Percentiles rank a stretch among this genome's conserved stretches.
Evolutionary conservation across 345 rosid species (phyloP).

Genomic region (Pugionium cornutum): DNA sequence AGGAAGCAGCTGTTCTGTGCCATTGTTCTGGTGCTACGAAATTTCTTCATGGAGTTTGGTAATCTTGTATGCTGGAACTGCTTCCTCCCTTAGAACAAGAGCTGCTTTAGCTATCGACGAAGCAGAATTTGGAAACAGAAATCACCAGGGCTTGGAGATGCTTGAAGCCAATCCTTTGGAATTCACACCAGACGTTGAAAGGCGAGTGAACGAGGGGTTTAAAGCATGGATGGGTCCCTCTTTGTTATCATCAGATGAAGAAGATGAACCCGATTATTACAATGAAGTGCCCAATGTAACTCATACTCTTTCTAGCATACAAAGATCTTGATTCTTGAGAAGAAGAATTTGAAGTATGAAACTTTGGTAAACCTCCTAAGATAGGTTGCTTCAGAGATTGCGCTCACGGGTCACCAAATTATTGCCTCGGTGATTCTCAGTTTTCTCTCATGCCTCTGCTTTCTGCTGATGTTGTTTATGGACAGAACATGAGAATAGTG

Average conservation of each 20-base stretch:
- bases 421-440: conserved; percentile 3
- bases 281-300: conserved; percentile 47
- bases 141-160: conserved; percentile 78
- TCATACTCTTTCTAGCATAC: conserved; percentile 47
- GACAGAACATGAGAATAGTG: conserved; percentile 16
- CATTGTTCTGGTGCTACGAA: conserved; percentile 97
- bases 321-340: conserved; percentile 41
- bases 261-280: conserved; percentile 67
- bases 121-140: conserved; percentile 59
- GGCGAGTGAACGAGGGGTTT: conserved; percentile 81
- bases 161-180: conserved; percentile 70
- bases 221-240: conserved; percentile 93
- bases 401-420: conserved; percentile 5
- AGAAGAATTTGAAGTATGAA: conserved; percentile 8
- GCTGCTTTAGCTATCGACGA: conserved; percentile 69
- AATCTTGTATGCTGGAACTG: conserved; percentile 67
- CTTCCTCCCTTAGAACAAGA: conserved; percentile 71
- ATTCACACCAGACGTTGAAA: conserved; percentile 77
- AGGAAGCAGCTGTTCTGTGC: conserved; percentile 84
- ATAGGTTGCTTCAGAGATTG: conserved; percentile 27
- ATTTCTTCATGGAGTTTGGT: conserved; percentile 82
- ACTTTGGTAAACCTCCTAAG: not conserved
- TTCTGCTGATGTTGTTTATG: conserved; percentile 18
- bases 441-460: conserved; percentile 9
- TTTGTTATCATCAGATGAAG: conserved; percentile 82